These are phyloP conservation scores for Diddensiella santjacobensis DNA, from an alignment of 805 yeast species.

Conservation along the genomic window DNA sequence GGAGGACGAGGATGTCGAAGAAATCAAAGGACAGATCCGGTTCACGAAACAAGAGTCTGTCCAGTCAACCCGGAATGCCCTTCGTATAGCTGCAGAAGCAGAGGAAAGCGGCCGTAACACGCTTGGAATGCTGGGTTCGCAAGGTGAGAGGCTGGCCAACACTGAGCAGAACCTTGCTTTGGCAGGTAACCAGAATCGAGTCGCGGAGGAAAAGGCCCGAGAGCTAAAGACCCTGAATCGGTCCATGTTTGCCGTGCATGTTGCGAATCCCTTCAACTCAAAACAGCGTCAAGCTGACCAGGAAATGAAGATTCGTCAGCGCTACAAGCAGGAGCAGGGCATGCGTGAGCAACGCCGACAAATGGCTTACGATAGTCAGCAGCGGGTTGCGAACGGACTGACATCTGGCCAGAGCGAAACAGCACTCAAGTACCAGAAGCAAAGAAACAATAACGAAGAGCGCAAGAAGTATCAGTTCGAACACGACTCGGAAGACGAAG, in stretches of 20 bases:
- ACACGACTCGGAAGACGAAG: constrained; percentile 89
- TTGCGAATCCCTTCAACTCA: constrained; percentile 84
- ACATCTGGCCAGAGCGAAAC: constrained; percentile 25
- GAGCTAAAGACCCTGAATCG: constrained; percentile 78
- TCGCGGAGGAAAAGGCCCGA: constrained; percentile 77
- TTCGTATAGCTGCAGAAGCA: constrained; percentile 67
- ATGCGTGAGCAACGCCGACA: constrained; percentile 58
- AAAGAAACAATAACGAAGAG: constrained; percentile 31
- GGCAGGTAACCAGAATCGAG: constrained; percentile 74
- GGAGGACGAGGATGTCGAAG: constrained; percentile 88
- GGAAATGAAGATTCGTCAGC: constrained; percentile 63
- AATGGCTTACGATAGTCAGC: constrained; percentile 60
- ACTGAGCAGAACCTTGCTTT: constrained; percentile 73
- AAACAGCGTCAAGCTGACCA: constrained; percentile 68
- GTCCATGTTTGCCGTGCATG: constrained; percentile 73
- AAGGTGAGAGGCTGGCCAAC: constrained; percentile 76
- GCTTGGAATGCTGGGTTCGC: constrained; percentile 89
- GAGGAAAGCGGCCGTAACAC: constrained; percentile 76
- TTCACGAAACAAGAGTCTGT: constrained; percentile 85
- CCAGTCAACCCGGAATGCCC: constrained; percentile 77
- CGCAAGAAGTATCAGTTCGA: constrained; percentile 77
- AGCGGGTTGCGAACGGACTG: constrained; percentile 55
- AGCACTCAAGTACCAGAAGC: constrained; percentile 30
- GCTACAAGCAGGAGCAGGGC: constrained; percentile 58
- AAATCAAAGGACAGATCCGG: constrained; percentile 73